Conservation (phyloP, 1,284 basidiomycete genomes). For the Boletus subluridellus region DNA sequence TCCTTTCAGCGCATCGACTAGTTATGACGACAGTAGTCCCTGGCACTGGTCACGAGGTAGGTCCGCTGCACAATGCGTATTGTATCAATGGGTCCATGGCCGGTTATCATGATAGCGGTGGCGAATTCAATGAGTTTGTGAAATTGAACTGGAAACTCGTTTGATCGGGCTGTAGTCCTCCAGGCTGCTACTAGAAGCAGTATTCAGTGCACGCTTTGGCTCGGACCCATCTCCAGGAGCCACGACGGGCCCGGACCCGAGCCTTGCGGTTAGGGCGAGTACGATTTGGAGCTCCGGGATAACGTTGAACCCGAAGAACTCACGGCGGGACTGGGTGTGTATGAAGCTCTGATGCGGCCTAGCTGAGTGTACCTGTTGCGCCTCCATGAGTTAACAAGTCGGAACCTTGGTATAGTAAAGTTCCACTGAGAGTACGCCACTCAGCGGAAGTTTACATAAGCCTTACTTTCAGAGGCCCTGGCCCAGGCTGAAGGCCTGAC, state of each 20-base stretch:
- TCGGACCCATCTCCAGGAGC: neutral
- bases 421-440: too few relatives aligned
- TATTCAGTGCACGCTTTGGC: neutral
- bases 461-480: too few relatives aligned
- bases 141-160: neutral
- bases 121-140: neutral
- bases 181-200: neutral
- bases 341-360: neutral
- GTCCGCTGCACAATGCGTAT: neutral
- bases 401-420: too few relatives aligned
- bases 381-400: too few relatives aligned
- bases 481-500: too few relatives aligned
- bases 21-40: neutral
- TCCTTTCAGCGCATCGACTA: neutral
- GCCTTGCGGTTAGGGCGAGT: neutral
- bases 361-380: neutral
- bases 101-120: neutral
- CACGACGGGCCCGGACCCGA: neutral
- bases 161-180: neutral
- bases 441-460: too few relatives aligned
- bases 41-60: neutral
- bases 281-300: neutral
- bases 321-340: neutral
- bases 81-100: neutral
- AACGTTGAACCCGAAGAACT: neutral